These are phyloP conservation scores for Porcisia deanei DNA, from an alignment of 208 protist genomes.

Conservation along the genomic window DNA sequence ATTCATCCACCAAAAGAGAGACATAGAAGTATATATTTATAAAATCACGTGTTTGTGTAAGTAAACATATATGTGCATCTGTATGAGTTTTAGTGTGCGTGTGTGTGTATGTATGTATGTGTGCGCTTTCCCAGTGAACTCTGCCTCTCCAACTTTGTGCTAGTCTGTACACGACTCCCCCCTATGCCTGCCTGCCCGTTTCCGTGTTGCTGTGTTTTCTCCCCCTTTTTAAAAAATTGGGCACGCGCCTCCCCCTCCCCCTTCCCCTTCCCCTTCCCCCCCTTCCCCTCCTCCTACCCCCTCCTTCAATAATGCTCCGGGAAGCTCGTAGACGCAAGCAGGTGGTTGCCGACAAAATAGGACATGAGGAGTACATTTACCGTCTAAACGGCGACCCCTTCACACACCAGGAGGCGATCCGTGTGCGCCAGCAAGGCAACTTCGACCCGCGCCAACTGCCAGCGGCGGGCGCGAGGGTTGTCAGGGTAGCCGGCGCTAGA, in stretches of 20 bases:
- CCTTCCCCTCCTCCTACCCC: not conserved
- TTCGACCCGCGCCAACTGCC: slow-evolving; percentile 15
- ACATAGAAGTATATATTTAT: too few relatives aligned
- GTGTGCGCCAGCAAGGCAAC: slow-evolving; percentile 32
- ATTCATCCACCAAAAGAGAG: too few relatives aligned
- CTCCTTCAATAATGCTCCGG: slow-evolving; percentile 36
- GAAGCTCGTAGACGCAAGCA: slow-evolving; percentile 61
- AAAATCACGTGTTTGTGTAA: too few relatives aligned
- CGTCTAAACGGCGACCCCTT: slow-evolving; percentile 45
- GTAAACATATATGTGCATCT: not conserved
- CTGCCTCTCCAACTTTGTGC: not conserved
- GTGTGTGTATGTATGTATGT: not conserved
- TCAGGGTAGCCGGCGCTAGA: not conserved
- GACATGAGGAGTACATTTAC: slow-evolving; percentile 81
- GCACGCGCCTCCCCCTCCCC: too few relatives aligned
- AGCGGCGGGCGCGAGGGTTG: slow-evolving; percentile 8
- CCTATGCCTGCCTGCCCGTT: not conserved
- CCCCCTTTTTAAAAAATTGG: not conserved
- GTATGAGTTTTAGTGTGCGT: not conserved
- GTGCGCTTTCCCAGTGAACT: not conserved
- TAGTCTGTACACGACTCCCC: not conserved
- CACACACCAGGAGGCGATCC: slow-evolving; percentile 25
- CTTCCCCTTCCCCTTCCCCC: too few relatives aligned
- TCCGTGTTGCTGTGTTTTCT: not conserved
- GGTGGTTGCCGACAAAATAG: slow-evolving; percentile 79